Percentiles rank a stretch among this genome's conserved stretches.
These are phyloP conservation scores for Solanum sparsipilum DNA, from an alignment of 257 asterid species.

Conservation along the genomic window DNA sequence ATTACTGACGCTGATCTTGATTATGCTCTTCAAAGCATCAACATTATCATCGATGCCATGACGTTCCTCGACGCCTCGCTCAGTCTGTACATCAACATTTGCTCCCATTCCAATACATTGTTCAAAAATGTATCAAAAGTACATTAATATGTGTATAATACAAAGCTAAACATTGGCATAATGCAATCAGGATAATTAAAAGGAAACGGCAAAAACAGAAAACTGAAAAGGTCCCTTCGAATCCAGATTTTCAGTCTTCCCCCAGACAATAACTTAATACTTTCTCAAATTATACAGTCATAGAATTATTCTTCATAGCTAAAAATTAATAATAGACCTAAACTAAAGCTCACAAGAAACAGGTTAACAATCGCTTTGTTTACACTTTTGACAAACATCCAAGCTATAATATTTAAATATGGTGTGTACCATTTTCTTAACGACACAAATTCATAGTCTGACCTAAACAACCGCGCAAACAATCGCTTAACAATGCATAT, in stretches of 20 bases:
- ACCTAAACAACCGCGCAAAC: no score
- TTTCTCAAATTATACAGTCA: not conserved
- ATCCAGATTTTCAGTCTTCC: not conserved
- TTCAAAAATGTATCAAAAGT: not conserved
- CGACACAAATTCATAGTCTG: not conserved
- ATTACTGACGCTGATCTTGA: not conserved
- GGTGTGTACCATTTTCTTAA: not conserved
- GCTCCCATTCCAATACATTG: not conserved
- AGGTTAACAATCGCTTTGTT: not conserved
- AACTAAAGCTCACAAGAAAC: not conserved
- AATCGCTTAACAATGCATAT: not conserved
- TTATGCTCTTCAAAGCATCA: not conserved
- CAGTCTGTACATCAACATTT: not conserved
- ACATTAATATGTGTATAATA: not conserved
- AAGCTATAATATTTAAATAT: not conserved
- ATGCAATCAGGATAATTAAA: not conserved
- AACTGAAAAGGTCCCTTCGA: not conserved
- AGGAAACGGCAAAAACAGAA: not conserved
- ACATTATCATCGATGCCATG: not conserved
- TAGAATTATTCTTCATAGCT: not conserved
- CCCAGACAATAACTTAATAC: not conserved
- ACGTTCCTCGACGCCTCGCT: not conserved
- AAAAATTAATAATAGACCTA: not conserved
- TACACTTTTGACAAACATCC: not conserved
- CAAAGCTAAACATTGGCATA: not conserved